Conservation (phyloP, 1,139 yeast genomes). For the Candida tunisiensis region DNA sequence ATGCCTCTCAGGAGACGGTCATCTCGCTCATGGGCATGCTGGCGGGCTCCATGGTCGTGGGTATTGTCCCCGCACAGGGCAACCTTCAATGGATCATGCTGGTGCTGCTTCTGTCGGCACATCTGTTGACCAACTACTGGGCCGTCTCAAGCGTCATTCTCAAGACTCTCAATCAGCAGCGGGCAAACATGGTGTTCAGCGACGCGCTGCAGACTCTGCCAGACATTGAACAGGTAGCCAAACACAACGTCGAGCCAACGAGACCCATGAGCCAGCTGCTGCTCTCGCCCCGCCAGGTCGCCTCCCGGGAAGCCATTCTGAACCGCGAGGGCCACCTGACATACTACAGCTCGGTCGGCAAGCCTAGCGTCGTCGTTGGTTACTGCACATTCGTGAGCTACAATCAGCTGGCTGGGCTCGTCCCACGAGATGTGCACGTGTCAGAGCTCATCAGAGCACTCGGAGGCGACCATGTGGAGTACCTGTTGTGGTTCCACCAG, state of each 20-base stretch:
- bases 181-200: conserved; percentile 18
- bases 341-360: conserved; percentile 6
- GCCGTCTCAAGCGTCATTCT: conserved; percentile 20
- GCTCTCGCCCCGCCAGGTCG: conserved; percentile 12
- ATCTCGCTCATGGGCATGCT: conserved; percentile 22
- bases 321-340: conserved; percentile 16
- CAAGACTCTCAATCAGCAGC: conserved; percentile 18
- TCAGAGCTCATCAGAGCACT: background rate
- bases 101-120: conserved; percentile 12
- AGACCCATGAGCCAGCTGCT: conserved; percentile 11
- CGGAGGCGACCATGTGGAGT: background rate
- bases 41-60: conserved; percentile 19
- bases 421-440: background rate
- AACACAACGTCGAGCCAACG: conserved; percentile 6
- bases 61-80: conserved; percentile 16
- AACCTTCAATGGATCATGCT: conserved; percentile 16
- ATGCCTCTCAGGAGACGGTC: conserved; percentile 23
- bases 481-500: conserved; percentile 1
- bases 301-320: conserved; percentile 15
- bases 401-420: background rate
- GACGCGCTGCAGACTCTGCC: conserved; percentile 12
- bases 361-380: background rate
- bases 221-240: conserved; percentile 8
- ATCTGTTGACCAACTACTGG: conserved; percentile 19
- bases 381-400: background rate